Conservation (phyloP, 1,284 basidiomycete genomes). For the Ganoderma resinaceum region DNA sequence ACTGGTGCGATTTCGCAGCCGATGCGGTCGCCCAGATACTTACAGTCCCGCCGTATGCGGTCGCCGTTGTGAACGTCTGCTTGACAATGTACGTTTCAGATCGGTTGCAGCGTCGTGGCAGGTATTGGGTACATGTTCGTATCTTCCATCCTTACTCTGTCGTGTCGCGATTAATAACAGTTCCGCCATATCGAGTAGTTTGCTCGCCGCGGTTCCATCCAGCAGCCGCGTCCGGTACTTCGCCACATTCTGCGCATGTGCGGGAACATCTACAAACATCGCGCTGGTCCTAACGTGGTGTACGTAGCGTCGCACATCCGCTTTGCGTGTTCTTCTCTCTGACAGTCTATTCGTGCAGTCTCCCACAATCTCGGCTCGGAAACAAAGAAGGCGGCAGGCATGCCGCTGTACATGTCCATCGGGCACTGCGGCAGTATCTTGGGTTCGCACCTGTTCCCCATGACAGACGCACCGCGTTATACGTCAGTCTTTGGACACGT, state of each 20-base stretch:
- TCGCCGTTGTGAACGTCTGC: conserved; percentile 71
- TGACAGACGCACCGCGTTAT: conserved; percentile 67
- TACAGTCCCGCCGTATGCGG: conserved; percentile 85
- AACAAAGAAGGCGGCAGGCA: conserved; percentile 77
- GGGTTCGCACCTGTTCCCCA: conserved; percentile 75
- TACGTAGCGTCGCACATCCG: conserved; percentile 43
- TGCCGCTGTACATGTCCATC: conserved; percentile 79
- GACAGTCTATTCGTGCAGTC: conserved; percentile 46
- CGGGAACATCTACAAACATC: conserved; percentile 73
- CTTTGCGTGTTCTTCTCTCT: background rate
- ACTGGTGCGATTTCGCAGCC: conserved; percentile 40
- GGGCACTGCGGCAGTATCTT: conserved; percentile 77
- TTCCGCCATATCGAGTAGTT: too few relatives aligned
- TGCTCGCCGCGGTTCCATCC: conserved; percentile 53
- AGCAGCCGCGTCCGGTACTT: conserved; percentile 67
- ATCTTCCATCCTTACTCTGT: too few relatives aligned
- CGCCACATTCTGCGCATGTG: conserved; percentile 72
- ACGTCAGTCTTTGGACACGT: conserved; percentile 46
- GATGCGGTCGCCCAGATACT: conserved; percentile 68
- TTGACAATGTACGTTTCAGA: conserved; percentile 74
- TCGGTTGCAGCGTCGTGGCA: conserved; percentile 72
- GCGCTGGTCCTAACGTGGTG: conserved; percentile 78
- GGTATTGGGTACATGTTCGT: conserved; percentile 73
- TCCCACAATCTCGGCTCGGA: conserved; percentile 80
- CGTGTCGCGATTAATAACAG: too few relatives aligned